phyloP scores from a whole-genome alignment of 345 rosid genomes.

The Laguncularia racemosa region DNA sequence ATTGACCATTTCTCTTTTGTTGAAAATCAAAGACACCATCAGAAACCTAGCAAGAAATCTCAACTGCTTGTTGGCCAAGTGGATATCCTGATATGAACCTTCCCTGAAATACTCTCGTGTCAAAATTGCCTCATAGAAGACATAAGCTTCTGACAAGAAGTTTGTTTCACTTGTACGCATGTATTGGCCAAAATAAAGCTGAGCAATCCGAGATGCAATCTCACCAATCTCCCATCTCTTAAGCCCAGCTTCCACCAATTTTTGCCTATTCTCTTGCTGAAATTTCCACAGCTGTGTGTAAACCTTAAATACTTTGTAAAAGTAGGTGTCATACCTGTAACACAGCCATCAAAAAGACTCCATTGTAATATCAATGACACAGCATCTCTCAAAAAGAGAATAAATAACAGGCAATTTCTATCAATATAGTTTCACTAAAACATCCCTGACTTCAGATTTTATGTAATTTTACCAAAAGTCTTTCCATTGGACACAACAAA shows the following conservation, averaged over 20 bases:
- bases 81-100: slow-evolving; percentile 67
- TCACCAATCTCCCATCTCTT: slow-evolving; percentile 98
- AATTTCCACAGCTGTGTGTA: slow-evolving; percentile 95
- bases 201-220: slow-evolving; percentile 90
- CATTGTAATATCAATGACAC: background rate
- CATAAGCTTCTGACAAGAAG: slow-evolving; percentile 72
- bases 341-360: slow-evolving; percentile 8
- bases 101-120: slow-evolving; percentile 87
- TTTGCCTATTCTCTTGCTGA: slow-evolving; percentile 91
- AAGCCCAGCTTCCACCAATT: slow-evolving; percentile 85
- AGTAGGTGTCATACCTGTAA: slow-evolving; percentile 76
- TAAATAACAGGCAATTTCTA: too few relatives aligned
- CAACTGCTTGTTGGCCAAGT: slow-evolving; percentile 86
- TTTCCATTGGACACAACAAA: too few relatives aligned
- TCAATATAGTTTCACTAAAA: too few relatives aligned
- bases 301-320: slow-evolving; percentile 95
- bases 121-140: slow-evolving; percentile 82
- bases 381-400: background rate
- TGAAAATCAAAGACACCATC: slow-evolving; percentile 82
- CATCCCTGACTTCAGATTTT: too few relatives aligned
- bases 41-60: slow-evolving; percentile 86
- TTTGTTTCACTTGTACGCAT: slow-evolving; percentile 83
- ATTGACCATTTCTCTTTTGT: slow-evolving; percentile 75
- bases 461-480: too few relatives aligned
- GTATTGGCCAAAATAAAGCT: slow-evolving; percentile 90